Percentiles rank a stretch among this genome's conserved stretches.
Conservation (phyloP, 352 stramenopile species). For the Aphanomyces cochlioides region DNA sequence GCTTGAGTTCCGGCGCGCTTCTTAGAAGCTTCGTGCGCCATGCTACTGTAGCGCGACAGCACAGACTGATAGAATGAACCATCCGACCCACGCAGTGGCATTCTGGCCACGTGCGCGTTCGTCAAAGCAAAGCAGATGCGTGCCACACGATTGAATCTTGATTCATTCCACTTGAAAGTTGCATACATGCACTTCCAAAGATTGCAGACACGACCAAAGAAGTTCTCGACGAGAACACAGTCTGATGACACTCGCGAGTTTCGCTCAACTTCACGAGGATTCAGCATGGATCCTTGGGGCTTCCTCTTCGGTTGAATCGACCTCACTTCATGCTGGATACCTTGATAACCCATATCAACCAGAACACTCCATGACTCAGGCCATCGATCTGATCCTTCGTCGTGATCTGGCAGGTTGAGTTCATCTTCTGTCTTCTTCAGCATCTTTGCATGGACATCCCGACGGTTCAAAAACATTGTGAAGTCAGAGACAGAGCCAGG, state of each 20-base stretch:
- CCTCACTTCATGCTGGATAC: not conserved
- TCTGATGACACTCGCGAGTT: constrained; percentile 18
- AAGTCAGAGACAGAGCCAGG: constrained; percentile 17
- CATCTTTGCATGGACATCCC: not conserved
- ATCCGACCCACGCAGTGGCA: not conserved
- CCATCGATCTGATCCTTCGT: not conserved
- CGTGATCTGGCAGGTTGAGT: not conserved
- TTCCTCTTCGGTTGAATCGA: constrained; percentile 14
- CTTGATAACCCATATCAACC: constrained; percentile 10
- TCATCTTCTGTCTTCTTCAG: not conserved
- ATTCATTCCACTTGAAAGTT: not conserved
- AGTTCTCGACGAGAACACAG: constrained; percentile 19
- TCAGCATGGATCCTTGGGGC: not conserved
- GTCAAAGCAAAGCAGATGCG: not conserved
- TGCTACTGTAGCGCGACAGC: not conserved
- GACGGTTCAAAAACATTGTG: not conserved
- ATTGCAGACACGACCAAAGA: constrained; percentile 3
- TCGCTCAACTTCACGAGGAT: not conserved
- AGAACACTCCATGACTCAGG: not conserved
- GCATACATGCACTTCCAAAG: not conserved
- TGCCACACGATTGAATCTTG: not conserved
- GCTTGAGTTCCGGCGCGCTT: no score
- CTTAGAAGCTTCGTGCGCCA: not conserved
- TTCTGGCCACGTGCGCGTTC: not conserved
- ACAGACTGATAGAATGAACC: not conserved